Evolutionary conservation across 139 green algal genomes (phyloP).

Genomic region (Chlamydomonas eustigma): DNA sequence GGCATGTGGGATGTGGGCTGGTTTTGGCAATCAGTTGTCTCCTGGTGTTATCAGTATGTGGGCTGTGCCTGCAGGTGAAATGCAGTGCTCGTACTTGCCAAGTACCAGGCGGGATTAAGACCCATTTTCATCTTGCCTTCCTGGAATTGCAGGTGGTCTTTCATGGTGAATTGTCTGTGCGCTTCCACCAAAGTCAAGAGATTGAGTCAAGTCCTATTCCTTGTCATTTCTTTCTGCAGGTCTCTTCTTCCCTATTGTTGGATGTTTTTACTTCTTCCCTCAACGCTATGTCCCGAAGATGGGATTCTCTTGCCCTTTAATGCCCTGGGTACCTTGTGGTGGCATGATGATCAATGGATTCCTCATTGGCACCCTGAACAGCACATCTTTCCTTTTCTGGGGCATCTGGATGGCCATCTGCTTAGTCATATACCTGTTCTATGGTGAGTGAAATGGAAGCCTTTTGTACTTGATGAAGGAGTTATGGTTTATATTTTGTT

Average conservation of each 20-base stretch:
- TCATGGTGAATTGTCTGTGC: no score
- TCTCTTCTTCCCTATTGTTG: not conserved
- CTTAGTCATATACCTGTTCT: conserved; percentile 1
- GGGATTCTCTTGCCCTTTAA: not conserved
- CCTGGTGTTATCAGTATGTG: not conserved
- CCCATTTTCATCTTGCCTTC: no score
- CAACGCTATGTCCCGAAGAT: not conserved
- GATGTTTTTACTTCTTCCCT: not conserved
- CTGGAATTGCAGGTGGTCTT: no score
- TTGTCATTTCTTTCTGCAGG: not conserved
- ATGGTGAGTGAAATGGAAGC: not conserved
- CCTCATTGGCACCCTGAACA: conserved; percentile 3
- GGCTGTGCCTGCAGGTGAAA: not conserved
- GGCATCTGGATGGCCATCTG: conserved; percentile 1
- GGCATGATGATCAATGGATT: conserved; percentile 1
- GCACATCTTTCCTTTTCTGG: conserved; percentile 2
- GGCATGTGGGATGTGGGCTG: not conserved
- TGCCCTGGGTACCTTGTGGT: not conserved
- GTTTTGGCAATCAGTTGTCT: not conserved
- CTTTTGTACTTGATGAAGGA: no score
- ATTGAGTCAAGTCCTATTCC: not conserved
- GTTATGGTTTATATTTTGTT: no score
- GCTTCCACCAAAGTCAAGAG: not conserved
- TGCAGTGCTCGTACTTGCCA: no score
- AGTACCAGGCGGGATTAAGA: no score